Evolutionary conservation across 306 rosid genomes (phyloP).

Genomic region (Hylodesmum podocarpum): DNA sequence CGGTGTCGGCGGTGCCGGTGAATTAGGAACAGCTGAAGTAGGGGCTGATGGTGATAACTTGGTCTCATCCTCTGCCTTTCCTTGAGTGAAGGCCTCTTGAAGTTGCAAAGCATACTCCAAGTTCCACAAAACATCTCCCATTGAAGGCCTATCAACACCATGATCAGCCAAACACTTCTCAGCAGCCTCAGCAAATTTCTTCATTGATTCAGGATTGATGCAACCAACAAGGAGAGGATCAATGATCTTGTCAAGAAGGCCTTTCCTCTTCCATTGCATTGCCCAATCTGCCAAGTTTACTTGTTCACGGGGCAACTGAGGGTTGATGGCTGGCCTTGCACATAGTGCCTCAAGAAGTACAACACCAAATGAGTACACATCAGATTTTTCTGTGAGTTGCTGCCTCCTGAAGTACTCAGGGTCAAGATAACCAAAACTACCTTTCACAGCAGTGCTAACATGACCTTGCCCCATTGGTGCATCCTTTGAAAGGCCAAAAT

Average conservation of each 20-base stretch:
- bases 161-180: slow-evolving; percentile 67
- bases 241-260: slow-evolving; percentile 54
- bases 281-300: slow-evolving; percentile 68
- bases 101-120: slow-evolving; percentile 65
- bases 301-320: slow-evolving; percentile 57
- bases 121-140: slow-evolving; percentile 74
- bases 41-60: slow-evolving; percentile 28
- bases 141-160: slow-evolving; percentile 66
- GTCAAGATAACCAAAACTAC: slow-evolving; percentile 68
- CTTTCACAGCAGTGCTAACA: slow-evolving; percentile 68
- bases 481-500: slow-evolving; percentile 66
- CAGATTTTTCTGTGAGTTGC: slow-evolving; percentile 62
- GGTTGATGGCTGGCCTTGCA: slow-evolving; percentile 62
- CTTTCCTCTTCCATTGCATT: slow-evolving; percentile 68
- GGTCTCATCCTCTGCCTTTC: slow-evolving; percentile 44
- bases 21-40: slow-evolving; percentile 3
- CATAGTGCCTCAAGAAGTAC: slow-evolving; percentile 56
- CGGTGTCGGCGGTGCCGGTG: slow-evolving; percentile 3
- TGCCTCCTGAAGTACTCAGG: slow-evolving; percentile 71
- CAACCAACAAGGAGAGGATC: slow-evolving; percentile 52
- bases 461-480: slow-evolving; percentile 59
- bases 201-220: slow-evolving; percentile 56
- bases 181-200: slow-evolving; percentile 65
- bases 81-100: slow-evolving; percentile 62
- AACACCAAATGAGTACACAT: slow-evolving; percentile 66